Base-by-base conservation (phyloP, 176 grass and related monocot species). In the Carex scoparia region DNA sequence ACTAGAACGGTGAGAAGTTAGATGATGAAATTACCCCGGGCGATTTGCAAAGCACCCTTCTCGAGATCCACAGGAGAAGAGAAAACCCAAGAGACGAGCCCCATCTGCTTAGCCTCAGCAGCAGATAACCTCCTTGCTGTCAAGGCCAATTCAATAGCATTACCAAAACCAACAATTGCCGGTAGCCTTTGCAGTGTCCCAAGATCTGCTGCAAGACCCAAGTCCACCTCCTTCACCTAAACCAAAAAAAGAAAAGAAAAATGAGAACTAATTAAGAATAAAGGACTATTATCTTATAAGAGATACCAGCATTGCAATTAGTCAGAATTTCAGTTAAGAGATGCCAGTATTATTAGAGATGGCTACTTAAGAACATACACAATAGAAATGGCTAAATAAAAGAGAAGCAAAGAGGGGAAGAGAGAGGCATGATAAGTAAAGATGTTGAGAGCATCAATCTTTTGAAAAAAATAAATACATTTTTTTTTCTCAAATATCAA, bases 141-240 rank as follows among this genome's bases (percentile, higher is more conserved):
- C 65, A 95, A 86, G n/a, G 89, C 91, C 37, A 98, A 78, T 18
- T 98, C 93, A 0, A 87, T 87, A 1, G 88, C 86, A 80, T 98
- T 95, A 3, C 91, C 91, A 84, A 90, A 93, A 0, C 91, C 93
- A 0, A 98, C 27, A 33, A 95, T 93, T 37, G 82, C 55, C 33
- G 91, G 91, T 5, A 98, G 89, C 51, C 91, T 84, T 84, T 93
- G 91, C 55, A 98, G 91, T 42, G 88, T 84, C 27, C 93, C 91
- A 48, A 98, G 86, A 87, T 98, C 93, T 1, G 92, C 95, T 32
- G 92, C 86, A 61, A 94, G 86, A 84, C 91, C 95, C 88, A 98
- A 87, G 51, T 98, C 95, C 54, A 98, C 95, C 85, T 98, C 95
- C 86, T 89, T 98, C 12, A 82, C 80, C 80, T 82, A 81, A 81